These are phyloP conservation scores for Quercus rubra DNA, from an alignment of 306 rosid genomes.

Conservation along the genomic window DNA sequence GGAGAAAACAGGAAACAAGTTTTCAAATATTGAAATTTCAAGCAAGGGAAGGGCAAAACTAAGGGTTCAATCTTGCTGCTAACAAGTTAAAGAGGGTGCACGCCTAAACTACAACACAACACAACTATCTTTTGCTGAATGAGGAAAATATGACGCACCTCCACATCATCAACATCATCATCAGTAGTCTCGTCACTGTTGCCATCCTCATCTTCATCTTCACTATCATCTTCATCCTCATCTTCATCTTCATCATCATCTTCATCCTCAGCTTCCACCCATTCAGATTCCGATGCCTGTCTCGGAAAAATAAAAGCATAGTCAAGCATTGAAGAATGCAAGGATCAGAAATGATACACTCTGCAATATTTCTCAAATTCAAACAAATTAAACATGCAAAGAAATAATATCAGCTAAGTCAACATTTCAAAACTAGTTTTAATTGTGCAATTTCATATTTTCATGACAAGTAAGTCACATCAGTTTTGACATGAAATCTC, in stretches of 20 bases:
- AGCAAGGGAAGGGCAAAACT: background rate
- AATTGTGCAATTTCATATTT: background rate
- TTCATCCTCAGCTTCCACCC: constrained; percentile 89
- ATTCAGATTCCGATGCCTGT: constrained; percentile 88
- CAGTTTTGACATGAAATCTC: background rate
- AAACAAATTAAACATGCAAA: background rate
- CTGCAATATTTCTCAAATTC: background rate
- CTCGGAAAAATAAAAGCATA: constrained; percentile 22
- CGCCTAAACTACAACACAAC: background rate
- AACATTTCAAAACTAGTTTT: background rate
- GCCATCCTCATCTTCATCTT: constrained; percentile 42
- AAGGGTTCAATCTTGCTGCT: background rate
- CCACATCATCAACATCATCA: constrained; percentile 58
- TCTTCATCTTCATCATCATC: constrained; percentile 74
- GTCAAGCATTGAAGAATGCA: constrained; percentile 15
- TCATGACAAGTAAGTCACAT: background rate
- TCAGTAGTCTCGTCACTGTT: constrained; percentile 50
- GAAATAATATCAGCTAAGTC: background rate
- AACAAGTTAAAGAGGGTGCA: background rate
- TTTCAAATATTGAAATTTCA: background rate
- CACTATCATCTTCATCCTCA: constrained; percentile 45
- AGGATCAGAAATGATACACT: background rate
- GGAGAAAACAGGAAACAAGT: constrained; percentile 15
- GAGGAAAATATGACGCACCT: constrained; percentile 21
- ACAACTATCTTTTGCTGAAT: background rate